These are phyloP conservation scores for Plantago major DNA, from an alignment of 257 asterid genomes.

Conservation along the genomic window DNA sequence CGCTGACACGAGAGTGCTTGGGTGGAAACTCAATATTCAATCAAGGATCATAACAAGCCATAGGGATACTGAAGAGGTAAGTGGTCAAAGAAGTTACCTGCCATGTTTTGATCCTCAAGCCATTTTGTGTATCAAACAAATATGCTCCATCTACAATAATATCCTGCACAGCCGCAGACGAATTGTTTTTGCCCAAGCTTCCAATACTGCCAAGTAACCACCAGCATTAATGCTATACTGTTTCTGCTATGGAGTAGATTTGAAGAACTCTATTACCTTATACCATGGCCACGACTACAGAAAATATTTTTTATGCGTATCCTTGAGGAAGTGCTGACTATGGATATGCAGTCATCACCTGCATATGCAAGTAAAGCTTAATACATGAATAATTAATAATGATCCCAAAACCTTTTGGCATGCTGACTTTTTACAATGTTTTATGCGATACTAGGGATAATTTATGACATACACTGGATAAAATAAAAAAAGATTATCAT, in stretches of 20 bases:
- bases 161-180: slow-evolving; percentile 50
- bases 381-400: not conserved
- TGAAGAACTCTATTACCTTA: slow-evolving; percentile 48
- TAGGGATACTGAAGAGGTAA: not conserved
- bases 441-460: too few relatives aligned
- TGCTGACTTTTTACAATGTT: too few relatives aligned
- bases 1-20: too few relatives aligned
- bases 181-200: slow-evolving; percentile 64
- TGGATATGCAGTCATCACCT: slow-evolving; percentile 96
- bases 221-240: not conserved
- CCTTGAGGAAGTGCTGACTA: slow-evolving; percentile 67
- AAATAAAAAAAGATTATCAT: too few relatives aligned
- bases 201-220: slow-evolving; percentile 57
- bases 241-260: not conserved
- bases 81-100: slow-evolving; percentile 46
- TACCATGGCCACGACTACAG: slow-evolving; percentile 82
- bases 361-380: slow-evolving; percentile 6
- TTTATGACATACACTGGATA: too few relatives aligned
- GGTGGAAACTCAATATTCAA: not conserved
- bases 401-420: too few relatives aligned
- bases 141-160: slow-evolving; percentile 47
- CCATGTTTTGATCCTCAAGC: slow-evolving; percentile 90
- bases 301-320: slow-evolving; percentile 40
- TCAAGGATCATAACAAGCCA: not conserved
- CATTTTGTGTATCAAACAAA: slow-evolving; percentile 51